Percentiles rank a stretch among this genome's conserved stretches.
Evolutionary conservation across 2,329 filamentous ascomycete species (phyloP).

Genomic region (Lachnellula occidentalis): DNA sequence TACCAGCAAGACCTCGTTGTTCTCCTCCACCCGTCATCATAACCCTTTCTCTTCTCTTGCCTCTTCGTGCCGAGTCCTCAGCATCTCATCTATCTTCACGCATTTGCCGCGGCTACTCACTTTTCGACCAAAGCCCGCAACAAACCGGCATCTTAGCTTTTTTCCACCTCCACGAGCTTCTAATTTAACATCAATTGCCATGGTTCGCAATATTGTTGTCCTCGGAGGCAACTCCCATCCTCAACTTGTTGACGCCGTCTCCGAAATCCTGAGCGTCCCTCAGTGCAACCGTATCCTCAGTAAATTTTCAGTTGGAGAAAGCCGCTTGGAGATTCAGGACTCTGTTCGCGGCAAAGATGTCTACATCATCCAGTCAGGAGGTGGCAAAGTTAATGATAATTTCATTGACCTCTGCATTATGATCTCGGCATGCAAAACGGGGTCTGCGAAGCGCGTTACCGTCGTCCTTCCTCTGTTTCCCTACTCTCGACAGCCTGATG

Average conservation of each 20-base stretch:
- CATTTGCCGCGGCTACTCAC: constrained; percentile 17
- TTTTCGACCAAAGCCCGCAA: constrained; percentile 21
- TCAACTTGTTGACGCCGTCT: constrained; percentile 78
- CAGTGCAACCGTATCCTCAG: constrained; percentile 74
- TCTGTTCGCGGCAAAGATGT: constrained; percentile 98
- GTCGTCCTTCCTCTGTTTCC: constrained; percentile 93
- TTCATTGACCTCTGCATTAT: constrained; percentile 96
- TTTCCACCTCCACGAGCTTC: too few species aligned
- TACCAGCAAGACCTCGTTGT: constrained; percentile 6
- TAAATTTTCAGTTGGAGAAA: constrained; percentile 95
- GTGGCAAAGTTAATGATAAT: constrained; percentile 90
- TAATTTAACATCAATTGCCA: constrained; percentile 32
- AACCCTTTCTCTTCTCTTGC: neutral
- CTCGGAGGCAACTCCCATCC: constrained; percentile 93
- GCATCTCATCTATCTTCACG: neutral
- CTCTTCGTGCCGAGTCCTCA: neutral
- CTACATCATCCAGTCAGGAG: constrained; percentile 94
- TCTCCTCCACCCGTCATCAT: constrained; percentile 13
- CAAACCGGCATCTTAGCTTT: constrained; percentile 7
- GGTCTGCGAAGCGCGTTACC: constrained; percentile 87
- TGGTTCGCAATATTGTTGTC: constrained; percentile 94
- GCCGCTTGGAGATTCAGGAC: constrained; percentile 90
- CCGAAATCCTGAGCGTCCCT: constrained; percentile 82
- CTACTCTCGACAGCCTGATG: constrained; percentile 91
- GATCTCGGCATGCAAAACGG: constrained; percentile 95